Conservation (phyloP, 805 yeast species). For the Candida manassasensis region DNA sequence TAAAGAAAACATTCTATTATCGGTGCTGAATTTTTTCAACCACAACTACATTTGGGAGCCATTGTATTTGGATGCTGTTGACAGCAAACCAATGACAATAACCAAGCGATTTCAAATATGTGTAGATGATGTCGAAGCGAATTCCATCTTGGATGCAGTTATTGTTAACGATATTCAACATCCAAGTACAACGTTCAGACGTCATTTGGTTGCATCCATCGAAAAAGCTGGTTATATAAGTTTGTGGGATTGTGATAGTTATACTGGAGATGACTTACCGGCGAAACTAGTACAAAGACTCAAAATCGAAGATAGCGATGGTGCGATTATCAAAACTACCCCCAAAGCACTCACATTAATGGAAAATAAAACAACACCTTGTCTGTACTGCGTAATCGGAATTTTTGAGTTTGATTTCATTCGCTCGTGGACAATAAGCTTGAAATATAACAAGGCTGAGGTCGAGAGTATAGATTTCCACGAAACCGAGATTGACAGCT, state of each 20-base stretch:
- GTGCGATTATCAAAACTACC: conserved; percentile 5
- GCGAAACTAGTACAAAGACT: conserved; percentile 20
- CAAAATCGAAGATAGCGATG: conserved; percentile 11
- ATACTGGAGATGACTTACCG: conserved; percentile 24
- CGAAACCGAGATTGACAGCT: conserved; percentile 29
- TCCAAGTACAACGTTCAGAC: conserved; percentile 13
- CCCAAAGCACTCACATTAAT: conserved; percentile 24
- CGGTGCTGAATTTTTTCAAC: conserved; percentile 34
- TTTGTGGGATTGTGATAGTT: conserved; percentile 57
- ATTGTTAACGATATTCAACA: conserved; percentile 30
- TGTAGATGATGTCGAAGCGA: conserved; percentile 11
- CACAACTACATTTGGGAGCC: conserved; percentile 43
- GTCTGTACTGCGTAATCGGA: conserved; percentile 42
- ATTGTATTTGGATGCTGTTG: conserved; percentile 16
- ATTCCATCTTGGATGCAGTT: conserved; percentile 25
- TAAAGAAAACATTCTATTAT: conserved; percentile 26
- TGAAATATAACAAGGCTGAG: conserved; percentile 10
- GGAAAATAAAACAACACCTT: neutral
- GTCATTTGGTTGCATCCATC: conserved; percentile 28
- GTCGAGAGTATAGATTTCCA: conserved; percentile 14
- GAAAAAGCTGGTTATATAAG: conserved; percentile 38
- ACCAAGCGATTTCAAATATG: conserved; percentile 31
- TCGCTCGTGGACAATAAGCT: conserved; percentile 39
- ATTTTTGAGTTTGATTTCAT: conserved; percentile 37
- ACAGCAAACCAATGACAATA: conserved; percentile 18